These are phyloP conservation scores for Penicillium verrucosum DNA, from an alignment of 2,329 filamentous ascomycete species.

Conservation along the genomic window DNA sequence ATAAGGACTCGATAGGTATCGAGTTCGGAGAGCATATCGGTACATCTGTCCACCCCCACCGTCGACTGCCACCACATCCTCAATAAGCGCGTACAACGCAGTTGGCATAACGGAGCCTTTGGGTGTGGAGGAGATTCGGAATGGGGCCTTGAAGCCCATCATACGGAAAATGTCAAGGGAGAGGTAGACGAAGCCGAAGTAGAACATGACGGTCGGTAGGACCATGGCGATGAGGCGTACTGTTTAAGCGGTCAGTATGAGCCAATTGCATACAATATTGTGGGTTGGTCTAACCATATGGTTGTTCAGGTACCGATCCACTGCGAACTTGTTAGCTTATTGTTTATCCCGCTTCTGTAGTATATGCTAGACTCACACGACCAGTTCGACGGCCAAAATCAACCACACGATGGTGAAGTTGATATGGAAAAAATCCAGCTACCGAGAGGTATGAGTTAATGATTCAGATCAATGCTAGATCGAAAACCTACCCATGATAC, in stretches of 20 bases:
- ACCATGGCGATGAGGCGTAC: slow-evolving; percentile 46
- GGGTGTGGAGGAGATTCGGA: slow-evolving; percentile 61
- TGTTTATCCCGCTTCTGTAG: neutral
- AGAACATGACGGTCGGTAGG: slow-evolving; percentile 46
- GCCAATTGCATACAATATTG: neutral
- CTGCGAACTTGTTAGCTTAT: slow-evolving; percentile 26
- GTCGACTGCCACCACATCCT: slow-evolving; percentile 66
- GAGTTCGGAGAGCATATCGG: slow-evolving; percentile 49
- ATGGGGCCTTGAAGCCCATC: slow-evolving; percentile 51
- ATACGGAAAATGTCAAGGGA: slow-evolving; percentile 43
- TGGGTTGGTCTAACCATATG: slow-evolving; percentile 34
- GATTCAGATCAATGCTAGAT: neutral
- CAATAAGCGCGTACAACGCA: slow-evolving; percentile 62
- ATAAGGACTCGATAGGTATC: slow-evolving; percentile 54
- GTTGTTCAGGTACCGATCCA: slow-evolving; percentile 41
- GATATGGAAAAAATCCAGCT: slow-evolving; percentile 48
- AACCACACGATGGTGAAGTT: slow-evolving; percentile 47
- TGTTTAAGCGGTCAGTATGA: slow-evolving; percentile 14
- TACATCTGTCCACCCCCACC: slow-evolving; percentile 57
- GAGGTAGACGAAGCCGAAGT: slow-evolving; percentile 44
- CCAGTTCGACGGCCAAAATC: slow-evolving; percentile 42
- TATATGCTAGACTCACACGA: slow-evolving; percentile 34
- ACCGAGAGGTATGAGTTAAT: slow-evolving; percentile 3
- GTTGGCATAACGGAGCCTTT: slow-evolving; percentile 59
- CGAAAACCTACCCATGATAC: slow-evolving; percentile 40